Percentiles rank a stretch among this genome's conserved stretches.
These are phyloP conservation scores for Stemphylium lycopersici DNA, from an alignment of 2,329 filamentous ascomycete species.

Conservation along the genomic window DNA sequence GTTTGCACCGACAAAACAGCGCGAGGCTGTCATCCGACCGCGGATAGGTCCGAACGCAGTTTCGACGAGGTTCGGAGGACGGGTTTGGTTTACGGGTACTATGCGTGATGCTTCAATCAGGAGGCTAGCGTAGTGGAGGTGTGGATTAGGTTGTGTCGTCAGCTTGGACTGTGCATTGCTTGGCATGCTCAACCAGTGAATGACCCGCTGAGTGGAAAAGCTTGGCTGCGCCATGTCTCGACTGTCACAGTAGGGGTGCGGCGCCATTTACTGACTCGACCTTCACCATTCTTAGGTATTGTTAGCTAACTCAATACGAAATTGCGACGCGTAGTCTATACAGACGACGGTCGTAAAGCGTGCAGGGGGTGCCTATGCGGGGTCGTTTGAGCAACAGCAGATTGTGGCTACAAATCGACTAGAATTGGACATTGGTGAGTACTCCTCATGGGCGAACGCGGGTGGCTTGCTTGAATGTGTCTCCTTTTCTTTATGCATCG, in stretches of 20 bases:
- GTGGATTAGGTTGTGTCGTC: constrained; percentile 5
- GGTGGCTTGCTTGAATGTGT: too few species aligned
- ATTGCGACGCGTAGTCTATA: neutral
- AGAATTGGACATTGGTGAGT: too few species aligned
- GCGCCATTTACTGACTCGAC: neutral
- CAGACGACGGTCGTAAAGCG: too few species aligned
- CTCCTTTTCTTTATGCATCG: too few species aligned
- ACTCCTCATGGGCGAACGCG: too few species aligned
- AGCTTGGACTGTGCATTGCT: constrained; percentile 4
- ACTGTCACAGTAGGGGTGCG: neutral
- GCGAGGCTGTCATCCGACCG: neutral
- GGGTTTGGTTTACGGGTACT: neutral
- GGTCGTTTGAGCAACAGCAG: too few species aligned
- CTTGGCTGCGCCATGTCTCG: neutral
- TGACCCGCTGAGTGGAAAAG: constrained; percentile 1
- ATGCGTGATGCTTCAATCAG: neutral
- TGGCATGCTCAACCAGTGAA: neutral
- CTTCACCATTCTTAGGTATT: neutral
- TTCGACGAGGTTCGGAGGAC: neutral
- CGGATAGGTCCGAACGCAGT: neutral
- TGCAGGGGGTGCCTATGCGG: too few species aligned
- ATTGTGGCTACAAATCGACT: too few species aligned
- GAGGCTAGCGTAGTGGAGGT: neutral
- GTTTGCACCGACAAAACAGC: neutral
- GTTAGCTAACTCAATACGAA: neutral